These are phyloP conservation scores for Halophytophthora polymorphica DNA, from an alignment of 352 stramenopile genomes.

Conservation along the genomic window DNA sequence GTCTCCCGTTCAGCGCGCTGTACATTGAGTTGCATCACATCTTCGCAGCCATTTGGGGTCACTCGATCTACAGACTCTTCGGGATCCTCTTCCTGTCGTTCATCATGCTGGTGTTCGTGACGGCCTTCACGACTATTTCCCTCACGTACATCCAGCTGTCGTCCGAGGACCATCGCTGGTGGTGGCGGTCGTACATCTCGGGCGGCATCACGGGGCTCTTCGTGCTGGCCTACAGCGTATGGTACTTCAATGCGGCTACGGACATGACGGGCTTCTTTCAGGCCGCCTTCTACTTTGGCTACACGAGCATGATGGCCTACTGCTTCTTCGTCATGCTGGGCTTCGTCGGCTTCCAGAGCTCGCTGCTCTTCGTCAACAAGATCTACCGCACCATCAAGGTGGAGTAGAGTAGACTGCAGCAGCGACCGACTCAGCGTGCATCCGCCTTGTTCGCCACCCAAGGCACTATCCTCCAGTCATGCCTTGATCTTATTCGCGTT, in stretches of 20 bases:
- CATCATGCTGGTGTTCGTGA: constrained; percentile 95
- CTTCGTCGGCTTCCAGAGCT: constrained; percentile 95
- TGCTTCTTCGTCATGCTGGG: constrained; percentile 98
- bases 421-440: background rate
- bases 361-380: constrained; percentile 95
- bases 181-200: constrained; percentile 95
- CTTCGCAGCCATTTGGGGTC: constrained; percentile 96
- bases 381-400: constrained; percentile 98
- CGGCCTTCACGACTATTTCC: constrained; percentile 96
- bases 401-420: constrained; percentile 61
- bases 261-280: constrained; percentile 96
- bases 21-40: constrained; percentile 99
- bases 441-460: constrained; percentile 8
- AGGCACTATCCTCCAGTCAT: background rate
- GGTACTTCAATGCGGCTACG: constrained; percentile 93
- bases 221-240: constrained; percentile 95
- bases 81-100: constrained; percentile 96
- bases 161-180: constrained; percentile 96
- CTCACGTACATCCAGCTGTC: constrained; percentile 98
- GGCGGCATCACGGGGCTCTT: constrained; percentile 94
- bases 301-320: constrained; percentile 96
- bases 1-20: constrained; percentile 96
- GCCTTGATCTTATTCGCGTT: too few relatives aligned
- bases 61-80: constrained; percentile 98
- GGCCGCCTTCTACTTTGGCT: constrained; percentile 97